phyloP scores from a whole-genome alignment of 371 early-diverging fungal species.

The Rhizopus sp. region DNA sequence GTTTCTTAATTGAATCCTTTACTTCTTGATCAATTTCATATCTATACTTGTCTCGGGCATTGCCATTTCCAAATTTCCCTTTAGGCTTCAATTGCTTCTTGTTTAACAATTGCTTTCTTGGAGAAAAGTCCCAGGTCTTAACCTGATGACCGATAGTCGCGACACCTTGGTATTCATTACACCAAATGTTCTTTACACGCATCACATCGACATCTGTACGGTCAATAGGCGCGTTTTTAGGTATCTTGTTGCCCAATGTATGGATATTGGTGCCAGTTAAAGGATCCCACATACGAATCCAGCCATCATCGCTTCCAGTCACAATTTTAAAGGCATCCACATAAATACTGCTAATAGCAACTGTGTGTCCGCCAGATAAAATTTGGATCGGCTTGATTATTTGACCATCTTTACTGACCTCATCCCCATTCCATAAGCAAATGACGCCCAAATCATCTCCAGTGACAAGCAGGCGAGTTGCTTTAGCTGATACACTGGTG shows the following conservation, averaged over 20 bases:
- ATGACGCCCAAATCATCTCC: conserved; percentile 49
- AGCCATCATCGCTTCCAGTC: conserved; percentile 53
- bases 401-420: conserved; percentile 10
- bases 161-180: conserved; percentile 49
- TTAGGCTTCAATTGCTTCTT: conserved; percentile 28
- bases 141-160: conserved; percentile 48
- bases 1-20: conserved; percentile 34
- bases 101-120: conserved; percentile 35
- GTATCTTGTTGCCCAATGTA: conserved; percentile 30
- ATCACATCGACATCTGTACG: conserved; percentile 36
- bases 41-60: conserved; percentile 25
- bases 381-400: conserved; percentile 24
- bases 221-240: conserved; percentile 43
- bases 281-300: conserved; percentile 53
- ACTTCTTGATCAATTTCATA: conserved; percentile 47
- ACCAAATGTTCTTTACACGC: conserved; percentile 46
- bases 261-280: conserved; percentile 37
- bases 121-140: conserved; percentile 54
- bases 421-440: conserved; percentile 48
- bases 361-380: conserved; percentile 30
- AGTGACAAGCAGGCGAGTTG: conserved; percentile 43
- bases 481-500: conserved; percentile 3
- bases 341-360: conserved; percentile 42
- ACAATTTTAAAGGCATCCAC: conserved; percentile 51
- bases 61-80: conserved; percentile 11